Base-by-base conservation (phyloP, 2,329 filamentous ascomycete genomes). In the Clarireedia homoeocarpa region DNA sequence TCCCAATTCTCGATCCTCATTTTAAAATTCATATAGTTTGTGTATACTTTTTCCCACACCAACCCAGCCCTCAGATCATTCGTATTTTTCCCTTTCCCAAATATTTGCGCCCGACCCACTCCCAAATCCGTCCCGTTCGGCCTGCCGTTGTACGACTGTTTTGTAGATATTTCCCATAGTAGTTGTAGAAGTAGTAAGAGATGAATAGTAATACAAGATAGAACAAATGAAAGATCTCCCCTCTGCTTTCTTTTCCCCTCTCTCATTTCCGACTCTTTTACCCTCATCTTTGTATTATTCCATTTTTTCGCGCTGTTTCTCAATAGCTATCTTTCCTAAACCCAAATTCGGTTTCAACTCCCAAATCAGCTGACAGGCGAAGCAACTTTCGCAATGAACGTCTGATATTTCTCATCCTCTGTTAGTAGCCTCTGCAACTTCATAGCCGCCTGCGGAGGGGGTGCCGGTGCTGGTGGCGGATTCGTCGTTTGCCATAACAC, bases 371-470 rank as follows among this genome's bases (percentile, higher is more conserved):
- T 10, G 10, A 10, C 27, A 30, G 27, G 27, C 9, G 42, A 36
- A 42, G 14, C 52, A 26, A 67, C 60, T 10, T 61, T 58, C 7
- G 56, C 51, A 47, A 79, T 76, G 45, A 77, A 77, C 53, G 59
- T 71, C 61, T 76, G 72, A 62, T 78, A 78, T 58, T 74, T 70
- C 56, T 76, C 74, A 40, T 77, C 74, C 26, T 74, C 73, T 3
- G 71, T 70, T 51, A 69, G 55, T 6, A 69, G 63, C 55, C 67
- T 71, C 54, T 65, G 57, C 51, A 61, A 38, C 23, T 51, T 58
- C 20, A 48, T 40, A 20, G 57, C 48, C 14, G 53, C 48, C 6
- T 56, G 30, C 27, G 56, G 42, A 30, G 27, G 3, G 10, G 27
- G 10, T 30, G 27, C 10, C 7, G 27, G 27, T 30, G 27, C 27